phyloP scores from a whole-genome alignment of 2,329 filamentous ascomycete species.

The Fusarium nisikadoi region DNA sequence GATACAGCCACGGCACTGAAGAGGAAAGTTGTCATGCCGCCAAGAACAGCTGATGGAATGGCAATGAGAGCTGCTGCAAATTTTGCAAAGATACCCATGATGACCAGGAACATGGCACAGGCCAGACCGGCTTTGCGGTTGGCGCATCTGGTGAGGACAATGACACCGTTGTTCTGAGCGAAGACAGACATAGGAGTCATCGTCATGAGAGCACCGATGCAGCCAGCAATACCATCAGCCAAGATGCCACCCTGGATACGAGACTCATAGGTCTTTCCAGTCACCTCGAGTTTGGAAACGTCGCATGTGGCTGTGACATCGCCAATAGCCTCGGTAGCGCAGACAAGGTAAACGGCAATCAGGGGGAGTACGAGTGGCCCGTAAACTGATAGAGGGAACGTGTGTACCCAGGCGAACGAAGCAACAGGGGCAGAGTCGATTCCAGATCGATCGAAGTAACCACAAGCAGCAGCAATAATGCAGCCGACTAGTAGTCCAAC shows the following conservation, averaged over 20 bases:
- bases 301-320: conserved; percentile 86
- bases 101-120: conserved; percentile 78
- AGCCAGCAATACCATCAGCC: conserved; percentile 80
- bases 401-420: conserved; percentile 83
- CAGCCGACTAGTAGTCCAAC: conserved; percentile 79
- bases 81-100: conserved; percentile 87
- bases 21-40: conserved; percentile 83
- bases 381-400: conserved; percentile 77
- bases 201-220: conserved; percentile 80
- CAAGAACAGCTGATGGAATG: conserved; percentile 74
- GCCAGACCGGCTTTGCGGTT: conserved; percentile 84
- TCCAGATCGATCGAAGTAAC: conserved; percentile 79
- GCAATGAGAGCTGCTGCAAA: conserved; percentile 82
- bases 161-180: conserved; percentile 87
- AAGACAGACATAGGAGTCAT: conserved; percentile 84
- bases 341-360: conserved; percentile 75
- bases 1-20: conserved; percentile 81
- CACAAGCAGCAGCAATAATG: conserved; percentile 80
- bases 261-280: conserved; percentile 77
- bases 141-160: conserved; percentile 82
- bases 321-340: conserved; percentile 82
- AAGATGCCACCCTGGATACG: conserved; percentile 83
- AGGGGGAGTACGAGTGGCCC: conserved; percentile 78
- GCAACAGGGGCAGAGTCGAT: conserved; percentile 77
- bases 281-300: conserved; percentile 79